phyloP scores from a whole-genome alignment of 371 early-diverging fungal genomes.

The Mucor saturninus region DNA sequence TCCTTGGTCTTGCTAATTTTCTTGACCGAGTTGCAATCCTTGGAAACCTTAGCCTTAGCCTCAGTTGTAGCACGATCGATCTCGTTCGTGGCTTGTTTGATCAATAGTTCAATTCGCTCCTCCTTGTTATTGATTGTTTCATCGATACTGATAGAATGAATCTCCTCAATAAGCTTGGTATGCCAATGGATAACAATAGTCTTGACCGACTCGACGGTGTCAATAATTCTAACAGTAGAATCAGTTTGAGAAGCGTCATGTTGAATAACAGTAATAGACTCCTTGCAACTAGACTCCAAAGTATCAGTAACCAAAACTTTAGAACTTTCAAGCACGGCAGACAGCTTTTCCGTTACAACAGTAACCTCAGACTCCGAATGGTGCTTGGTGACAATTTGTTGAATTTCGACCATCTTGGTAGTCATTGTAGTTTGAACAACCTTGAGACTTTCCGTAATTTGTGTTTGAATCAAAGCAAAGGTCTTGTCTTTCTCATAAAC shows the following conservation, averaged over 20 bases:
- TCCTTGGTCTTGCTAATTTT: conserved; percentile 27
- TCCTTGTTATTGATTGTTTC: conserved; percentile 24
- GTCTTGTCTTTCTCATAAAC: conserved; percentile 28
- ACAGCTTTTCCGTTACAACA: conserved; percentile 26
- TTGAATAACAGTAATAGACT: conserved; percentile 20
- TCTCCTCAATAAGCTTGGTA: conserved; percentile 19
- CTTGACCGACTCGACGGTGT: conserved; percentile 38
- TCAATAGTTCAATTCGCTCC: conserved; percentile 14
- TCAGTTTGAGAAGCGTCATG: conserved; percentile 26
- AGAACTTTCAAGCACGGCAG: conserved; percentile 20
- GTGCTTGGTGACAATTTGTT: conserved; percentile 20
- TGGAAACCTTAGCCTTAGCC: conserved; percentile 22
- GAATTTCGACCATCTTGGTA: conserved; percentile 23
- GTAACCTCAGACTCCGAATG: conserved; percentile 20
- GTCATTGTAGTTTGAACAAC: conserved; percentile 19
- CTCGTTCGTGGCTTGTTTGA: conserved; percentile 23
- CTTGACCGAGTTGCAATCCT: conserved; percentile 23
- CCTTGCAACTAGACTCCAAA: conserved; percentile 15
- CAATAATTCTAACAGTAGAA: conserved; percentile 28
- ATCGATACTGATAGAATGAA: conserved; percentile 24
- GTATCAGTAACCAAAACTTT: conserved; percentile 21
- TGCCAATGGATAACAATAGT: conserved; percentile 22
- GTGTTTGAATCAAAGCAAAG: conserved; percentile 19
- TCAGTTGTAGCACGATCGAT: conserved; percentile 20
- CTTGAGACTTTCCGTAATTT: conserved; percentile 25